phyloP scores from a whole-genome alignment of 306 rosid species.

The Sicyos edulis region DNA sequence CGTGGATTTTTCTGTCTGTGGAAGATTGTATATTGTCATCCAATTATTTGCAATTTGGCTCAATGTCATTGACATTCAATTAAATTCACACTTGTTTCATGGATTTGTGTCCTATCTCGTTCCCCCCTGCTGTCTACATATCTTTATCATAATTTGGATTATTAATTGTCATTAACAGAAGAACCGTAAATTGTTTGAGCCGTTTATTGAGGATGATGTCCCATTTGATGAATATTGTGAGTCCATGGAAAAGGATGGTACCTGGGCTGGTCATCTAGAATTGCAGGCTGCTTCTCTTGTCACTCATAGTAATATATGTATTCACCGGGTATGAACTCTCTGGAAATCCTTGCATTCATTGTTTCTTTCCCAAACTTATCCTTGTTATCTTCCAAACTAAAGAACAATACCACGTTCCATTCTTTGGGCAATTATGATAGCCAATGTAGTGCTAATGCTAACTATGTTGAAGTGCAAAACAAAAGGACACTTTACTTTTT shows the following conservation, averaged over 20 bases:
- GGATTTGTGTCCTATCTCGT: not conserved
- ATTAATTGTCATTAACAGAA: constrained; percentile 47
- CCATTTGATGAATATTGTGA: constrained; percentile 73
- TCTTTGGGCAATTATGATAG: not conserved
- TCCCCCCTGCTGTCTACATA: not conserved
- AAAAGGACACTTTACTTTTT: not conserved
- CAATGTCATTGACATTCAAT: not conserved
- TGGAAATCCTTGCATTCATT: constrained; percentile 9
- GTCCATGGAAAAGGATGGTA: constrained; percentile 70
- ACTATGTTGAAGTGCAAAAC: not conserved
- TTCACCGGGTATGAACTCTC: constrained; percentile 52
- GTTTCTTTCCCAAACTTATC: constrained; percentile 5
- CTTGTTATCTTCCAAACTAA: not conserved
- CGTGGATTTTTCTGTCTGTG: not conserved
- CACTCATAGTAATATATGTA: constrained; percentile 62
- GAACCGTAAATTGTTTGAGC: constrained; percentile 67
- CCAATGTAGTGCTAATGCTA: not conserved
- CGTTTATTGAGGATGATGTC: constrained; percentile 81
- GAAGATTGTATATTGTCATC: not conserved
- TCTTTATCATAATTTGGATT: not conserved
- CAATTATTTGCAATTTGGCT: not conserved
- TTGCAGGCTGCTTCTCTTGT: constrained; percentile 91
- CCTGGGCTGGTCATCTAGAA: constrained; percentile 92
- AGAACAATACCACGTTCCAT: not conserved
- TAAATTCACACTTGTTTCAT: not conserved